phyloP scores from a whole-genome alignment of 129 eudicot species.

The Saussurea involucrata region DNA sequence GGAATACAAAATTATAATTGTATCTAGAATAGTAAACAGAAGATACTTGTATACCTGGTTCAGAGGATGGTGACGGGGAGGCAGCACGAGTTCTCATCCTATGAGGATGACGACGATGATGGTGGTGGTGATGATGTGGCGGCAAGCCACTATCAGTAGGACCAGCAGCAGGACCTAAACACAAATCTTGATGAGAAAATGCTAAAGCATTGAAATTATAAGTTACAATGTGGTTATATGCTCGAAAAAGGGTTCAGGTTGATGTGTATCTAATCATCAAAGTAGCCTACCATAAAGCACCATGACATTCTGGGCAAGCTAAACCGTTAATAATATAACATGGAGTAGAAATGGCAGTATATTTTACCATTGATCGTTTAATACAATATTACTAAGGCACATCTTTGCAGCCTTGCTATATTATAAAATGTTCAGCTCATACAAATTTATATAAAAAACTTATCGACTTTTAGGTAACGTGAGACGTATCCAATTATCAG shows the following conservation, averaged over 20 bases:
- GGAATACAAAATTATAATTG: neutral
- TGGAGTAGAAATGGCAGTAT: neutral
- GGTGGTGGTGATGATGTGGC: constrained; percentile 37
- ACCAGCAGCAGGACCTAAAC: constrained; percentile 54
- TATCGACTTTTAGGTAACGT: neutral
- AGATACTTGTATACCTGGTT: constrained; percentile 52
- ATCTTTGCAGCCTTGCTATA: neutral
- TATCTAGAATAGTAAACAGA: neutral
- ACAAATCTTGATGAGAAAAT: constrained; percentile 1
- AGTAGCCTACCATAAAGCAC: neutral
- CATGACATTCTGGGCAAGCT: neutral
- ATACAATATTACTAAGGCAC: neutral
- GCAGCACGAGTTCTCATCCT: constrained; percentile 35
- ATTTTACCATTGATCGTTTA: neutral
- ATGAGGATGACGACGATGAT: constrained; percentile 30
- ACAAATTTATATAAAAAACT: neutral
- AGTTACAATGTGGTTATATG: constrained; percentile 5
- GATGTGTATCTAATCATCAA: constrained; percentile 13
- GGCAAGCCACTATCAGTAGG: constrained; percentile 25
- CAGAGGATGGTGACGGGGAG: constrained; percentile 60
- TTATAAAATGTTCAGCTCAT: neutral
- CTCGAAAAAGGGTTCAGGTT: constrained; percentile 22
- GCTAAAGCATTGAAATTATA: neutral
- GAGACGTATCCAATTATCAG: neutral
- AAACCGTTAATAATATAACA: neutral